Evolutionary conservation across 257 asterid species (phyloP), one percentile per base, ranked within the genome.

Genomic region (Jacaranda mimosifolia): DNA sequence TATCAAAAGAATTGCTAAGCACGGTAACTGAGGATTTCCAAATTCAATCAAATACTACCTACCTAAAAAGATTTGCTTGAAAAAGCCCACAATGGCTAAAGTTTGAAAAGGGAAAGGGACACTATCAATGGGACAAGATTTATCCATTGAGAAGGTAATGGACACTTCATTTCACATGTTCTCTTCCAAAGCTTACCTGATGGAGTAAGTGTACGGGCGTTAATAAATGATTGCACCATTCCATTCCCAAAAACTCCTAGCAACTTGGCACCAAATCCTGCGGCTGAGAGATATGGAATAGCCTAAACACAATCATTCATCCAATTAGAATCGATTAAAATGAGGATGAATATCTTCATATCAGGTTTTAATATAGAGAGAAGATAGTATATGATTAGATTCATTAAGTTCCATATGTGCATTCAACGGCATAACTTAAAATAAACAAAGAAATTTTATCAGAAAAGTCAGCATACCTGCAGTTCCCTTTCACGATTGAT

Each of bases 231-330:
- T 76, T 95, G 99, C 86, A 95, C 98, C 99, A 95, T 95, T 75
- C 99, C 99, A 84, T 95, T 95, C 63, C 96, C 96, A 80, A 95
- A 95, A 71, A 95, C 92, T 46, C 97, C 99, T 72, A 95, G 94
- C 89, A 95, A 84, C 93, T 90, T 91, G 75, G 99, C 99, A 79
- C 99, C 99, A 85, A 95, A 95, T 78, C 99, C 99, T 76, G 98
- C 97, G 40, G 89, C 98, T 63, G 98, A 95, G 84, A 95, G 98
- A 86, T 89, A 74, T 62, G 94, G 97, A 79, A 95, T 91, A 63
- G 99, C 97, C 99, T 92, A 80, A 77, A 81, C 76, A 80, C 78
- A 80, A 74, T 75, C 32, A 72, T 19, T 67, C 66, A 21, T 19
- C 32, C 17, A 64, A 78, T 46, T 38, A 46, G 35, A 56, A 39